phyloP scores from a whole-genome alignment of 1,284 basidiomycete genomes.

The Pseudozyma flocculosa region DNA sequence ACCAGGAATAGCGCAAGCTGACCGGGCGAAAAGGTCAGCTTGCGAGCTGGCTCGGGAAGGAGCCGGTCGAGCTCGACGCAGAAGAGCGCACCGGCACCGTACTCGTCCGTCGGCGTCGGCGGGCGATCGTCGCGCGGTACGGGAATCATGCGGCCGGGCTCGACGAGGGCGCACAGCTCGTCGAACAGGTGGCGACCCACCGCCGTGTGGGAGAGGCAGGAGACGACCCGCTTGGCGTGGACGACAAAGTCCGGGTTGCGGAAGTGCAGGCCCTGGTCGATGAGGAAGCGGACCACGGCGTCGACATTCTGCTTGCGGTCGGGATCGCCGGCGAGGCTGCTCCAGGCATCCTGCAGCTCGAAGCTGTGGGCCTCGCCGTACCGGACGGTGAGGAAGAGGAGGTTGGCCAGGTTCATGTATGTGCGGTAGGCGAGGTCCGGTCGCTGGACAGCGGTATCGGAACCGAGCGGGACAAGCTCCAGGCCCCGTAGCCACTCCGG shows the following conservation, averaged over 20 bases:
- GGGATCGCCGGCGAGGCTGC: constrained; percentile 67
- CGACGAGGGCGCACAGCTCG: constrained; percentile 79
- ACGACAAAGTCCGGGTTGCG: constrained; percentile 75
- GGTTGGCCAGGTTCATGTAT: constrained; percentile 69
- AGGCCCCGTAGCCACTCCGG: constrained; percentile 46
- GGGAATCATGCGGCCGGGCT: constrained; percentile 74
- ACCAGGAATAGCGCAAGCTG: constrained; percentile 86
- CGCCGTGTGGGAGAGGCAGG: constrained; percentile 77
- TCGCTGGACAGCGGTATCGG: neutral
- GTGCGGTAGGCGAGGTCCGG: constrained; percentile 15
- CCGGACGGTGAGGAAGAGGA: constrained; percentile 79
- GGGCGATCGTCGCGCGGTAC: constrained; percentile 68
- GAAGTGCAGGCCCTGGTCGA: constrained; percentile 83
- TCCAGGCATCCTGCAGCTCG: constrained; percentile 81
- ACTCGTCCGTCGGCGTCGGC: constrained; percentile 52
- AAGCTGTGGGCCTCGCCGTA: constrained; percentile 76
- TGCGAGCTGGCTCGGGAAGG: constrained; percentile 22
- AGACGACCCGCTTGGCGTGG: constrained; percentile 78
- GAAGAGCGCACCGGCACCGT: constrained; percentile 17
- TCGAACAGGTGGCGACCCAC: constrained; percentile 75
- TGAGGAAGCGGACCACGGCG: constrained; percentile 76
- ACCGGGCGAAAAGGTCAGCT: constrained; percentile 67
- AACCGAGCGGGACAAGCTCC: constrained; percentile 25
- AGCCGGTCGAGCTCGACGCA: constrained; percentile 23
- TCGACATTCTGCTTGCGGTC: constrained; percentile 68